Base-by-base conservation (phyloP, 306 rosid genomes). In the Senna tora region DNA sequence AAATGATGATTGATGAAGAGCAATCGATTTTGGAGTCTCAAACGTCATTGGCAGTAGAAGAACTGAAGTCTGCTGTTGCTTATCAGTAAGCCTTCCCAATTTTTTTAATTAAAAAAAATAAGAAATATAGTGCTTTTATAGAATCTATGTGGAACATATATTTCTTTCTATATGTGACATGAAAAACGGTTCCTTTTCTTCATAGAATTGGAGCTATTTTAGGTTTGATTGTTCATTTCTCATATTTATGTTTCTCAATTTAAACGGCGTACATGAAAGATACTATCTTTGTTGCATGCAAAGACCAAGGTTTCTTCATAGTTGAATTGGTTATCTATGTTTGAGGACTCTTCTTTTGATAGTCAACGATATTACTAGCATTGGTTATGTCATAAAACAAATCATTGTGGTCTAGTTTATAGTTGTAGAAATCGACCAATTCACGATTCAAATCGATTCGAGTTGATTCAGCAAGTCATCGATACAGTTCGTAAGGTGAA, bases 1-100 rank as follows among this genome's bases (percentile, higher is more conserved):
- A 84, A 34, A 91, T 94, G 96, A 79, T 88, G 32, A 76, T 83
- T 52, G 96, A 88, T 11, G 93, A 91, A 81, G 96, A 91, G 32
- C 91, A 82, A 42, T 85, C 97, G 12, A 71, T 86, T 71, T 81
- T 94, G 89, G 97, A 89, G 53, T 85, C 89, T 72, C 99, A 89
- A 59, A 89, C 99, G 75, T 81, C 84, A 2, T 65, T 82, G 15
- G 90, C 96, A 4, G 96, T 91, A 77, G 87, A 91, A 66, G 92
- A 82, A 65, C 74, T 94, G 81, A 91, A 91, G 72, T 77, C 90
- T 51, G 79, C 91, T 0, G 63, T 85, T 77, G 76, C 91, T 60
- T 81, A 80, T 76, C 95, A 88, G 99, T 94, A 86, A 33, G 93
- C 72, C 64, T 43, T 75, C 80, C 71, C 11, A 34, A 62, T 34